Percentiles rank a stretch among this genome's conserved stretches.
Conservation (phyloP, 1,284 basidiomycete species). For the Moesziomyces sp. region DNA sequence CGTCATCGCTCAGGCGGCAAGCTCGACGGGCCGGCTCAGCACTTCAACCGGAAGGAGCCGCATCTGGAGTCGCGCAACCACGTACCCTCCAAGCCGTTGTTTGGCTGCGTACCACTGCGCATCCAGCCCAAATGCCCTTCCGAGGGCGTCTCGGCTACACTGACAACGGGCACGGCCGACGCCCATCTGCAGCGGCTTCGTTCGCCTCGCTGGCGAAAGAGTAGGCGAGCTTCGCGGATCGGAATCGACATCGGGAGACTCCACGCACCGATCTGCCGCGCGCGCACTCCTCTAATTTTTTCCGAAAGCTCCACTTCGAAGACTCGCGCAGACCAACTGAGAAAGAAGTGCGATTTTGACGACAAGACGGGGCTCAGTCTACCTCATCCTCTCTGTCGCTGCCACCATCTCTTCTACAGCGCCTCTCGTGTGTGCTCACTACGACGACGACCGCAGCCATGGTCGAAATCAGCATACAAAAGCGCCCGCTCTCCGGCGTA, state of each 20-base stretch:
- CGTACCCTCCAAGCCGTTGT: too few relatives aligned
- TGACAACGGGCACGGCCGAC: not conserved
- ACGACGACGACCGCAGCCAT: slow-evolving; percentile 9
- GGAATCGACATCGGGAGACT: not conserved
- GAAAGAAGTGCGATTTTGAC: too few relatives aligned
- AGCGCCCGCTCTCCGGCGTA: slow-evolving; percentile 54
- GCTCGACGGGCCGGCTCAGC: too few relatives aligned
- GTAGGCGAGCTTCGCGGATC: not conserved
- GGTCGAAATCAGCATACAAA: slow-evolving; percentile 63
- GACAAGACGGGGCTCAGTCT: not conserved
- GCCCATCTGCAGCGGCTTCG: not conserved
- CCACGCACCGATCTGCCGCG: not conserved
- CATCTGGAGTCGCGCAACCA: too few relatives aligned
- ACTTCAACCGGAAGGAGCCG: too few relatives aligned
- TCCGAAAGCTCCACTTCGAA: not conserved
- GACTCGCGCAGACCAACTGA: too few relatives aligned
- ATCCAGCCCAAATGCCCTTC: not conserved
- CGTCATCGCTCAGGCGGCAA: too few relatives aligned
- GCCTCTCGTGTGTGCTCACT: not conserved
- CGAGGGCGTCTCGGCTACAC: not conserved
- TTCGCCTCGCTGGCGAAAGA: too few relatives aligned
- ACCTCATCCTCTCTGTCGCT: not conserved
- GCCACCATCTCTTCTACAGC: not conserved
- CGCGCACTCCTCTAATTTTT: not conserved
- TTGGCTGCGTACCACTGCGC: too few relatives aligned